A percentile compares a stretch with the other conserved stretches of the same genome.
Conservation (phyloP, 257 asterid species). For the Solanum pennellii region DNA sequence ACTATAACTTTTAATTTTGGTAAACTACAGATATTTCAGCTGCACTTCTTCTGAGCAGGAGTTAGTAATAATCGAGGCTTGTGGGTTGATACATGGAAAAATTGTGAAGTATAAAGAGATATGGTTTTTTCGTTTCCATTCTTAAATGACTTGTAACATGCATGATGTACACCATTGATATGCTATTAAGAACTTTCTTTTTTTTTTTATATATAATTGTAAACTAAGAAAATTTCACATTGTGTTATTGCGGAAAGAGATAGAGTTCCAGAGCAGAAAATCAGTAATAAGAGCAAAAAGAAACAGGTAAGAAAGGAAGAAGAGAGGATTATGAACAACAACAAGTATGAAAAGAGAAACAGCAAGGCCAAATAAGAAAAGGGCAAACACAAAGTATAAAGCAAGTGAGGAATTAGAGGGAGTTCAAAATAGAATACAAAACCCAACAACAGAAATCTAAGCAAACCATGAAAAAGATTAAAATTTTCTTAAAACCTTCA, state of each 20-base stretch:
- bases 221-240: background rate
- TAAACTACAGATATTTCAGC: too few species aligned
- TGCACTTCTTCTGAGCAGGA: background rate
- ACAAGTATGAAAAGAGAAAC: constrained; percentile 27
- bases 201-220: too few species aligned
- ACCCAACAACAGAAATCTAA: background rate
- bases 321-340: constrained; percentile 23
- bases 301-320: constrained; percentile 11
- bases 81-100: constrained; percentile 33
- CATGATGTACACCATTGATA: too few species aligned
- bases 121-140: background rate
- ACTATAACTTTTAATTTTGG: too few species aligned
- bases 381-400: constrained; percentile 6
- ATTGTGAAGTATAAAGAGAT: constrained; percentile 28
- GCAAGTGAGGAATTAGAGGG: constrained; percentile 13
- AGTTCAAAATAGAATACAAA: background rate
- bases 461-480: background rate
- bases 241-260: constrained; percentile 1
- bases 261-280: constrained; percentile 29
- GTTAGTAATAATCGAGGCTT: constrained; percentile 20
- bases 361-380: constrained; percentile 19
- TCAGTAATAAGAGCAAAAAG: constrained; percentile 11
- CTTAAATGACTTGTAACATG: too few species aligned
- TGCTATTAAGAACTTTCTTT: too few species aligned
- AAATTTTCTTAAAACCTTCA: background rate